These are phyloP conservation scores for Sporisorium sorghi DNA, from an alignment of 1,284 basidiomycete species.

Conservation along the genomic window DNA sequence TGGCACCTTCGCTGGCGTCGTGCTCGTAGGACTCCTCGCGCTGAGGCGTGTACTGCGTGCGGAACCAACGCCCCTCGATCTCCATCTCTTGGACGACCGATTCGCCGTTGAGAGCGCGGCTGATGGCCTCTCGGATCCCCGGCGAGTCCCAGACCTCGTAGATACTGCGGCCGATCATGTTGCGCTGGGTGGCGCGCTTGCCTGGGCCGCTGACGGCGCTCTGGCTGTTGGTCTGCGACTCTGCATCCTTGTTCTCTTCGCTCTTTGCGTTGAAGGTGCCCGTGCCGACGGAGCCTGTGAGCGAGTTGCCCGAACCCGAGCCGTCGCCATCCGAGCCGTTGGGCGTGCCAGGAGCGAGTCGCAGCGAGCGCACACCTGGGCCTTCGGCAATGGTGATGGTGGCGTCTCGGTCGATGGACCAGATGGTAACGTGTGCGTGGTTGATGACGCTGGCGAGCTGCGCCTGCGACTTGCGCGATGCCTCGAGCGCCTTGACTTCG, in stretches of 20 bases:
- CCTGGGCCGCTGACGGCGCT: conserved; percentile 44
- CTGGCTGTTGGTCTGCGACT: conserved; percentile 54
- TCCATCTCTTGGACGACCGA: conserved; percentile 64
- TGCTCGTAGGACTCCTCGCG: conserved; percentile 48
- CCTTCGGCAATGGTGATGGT: conserved; percentile 64
- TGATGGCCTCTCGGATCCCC: conserved; percentile 55
- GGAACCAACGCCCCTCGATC: conserved; percentile 65
- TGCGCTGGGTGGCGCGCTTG: conserved; percentile 37
- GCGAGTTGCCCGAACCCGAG: conserved; percentile 40
- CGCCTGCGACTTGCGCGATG: conserved; percentile 56
- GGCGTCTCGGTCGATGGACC: conserved; percentile 61
- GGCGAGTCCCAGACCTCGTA: conserved; percentile 61
- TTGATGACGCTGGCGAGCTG: conserved; percentile 65
- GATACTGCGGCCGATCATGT: conserved; percentile 60
- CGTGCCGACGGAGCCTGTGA: conserved; percentile 29
- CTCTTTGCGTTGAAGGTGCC: conserved; percentile 25
- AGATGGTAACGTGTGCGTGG: conserved; percentile 65
- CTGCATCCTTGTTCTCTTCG: conserved; percentile 46
- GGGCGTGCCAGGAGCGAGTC: conserved; percentile 60
- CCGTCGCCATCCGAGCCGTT: conserved; percentile 53
- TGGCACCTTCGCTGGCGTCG: conserved; percentile 48
- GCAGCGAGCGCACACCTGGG: conserved; percentile 61
- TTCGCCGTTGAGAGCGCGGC: conserved; percentile 56
- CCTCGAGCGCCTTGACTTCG: conserved; percentile 63
- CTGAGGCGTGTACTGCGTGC: conserved; percentile 62